Conservation (phyloP, 345 rosid genomes). For the Moricandia moricandioides region DNA sequence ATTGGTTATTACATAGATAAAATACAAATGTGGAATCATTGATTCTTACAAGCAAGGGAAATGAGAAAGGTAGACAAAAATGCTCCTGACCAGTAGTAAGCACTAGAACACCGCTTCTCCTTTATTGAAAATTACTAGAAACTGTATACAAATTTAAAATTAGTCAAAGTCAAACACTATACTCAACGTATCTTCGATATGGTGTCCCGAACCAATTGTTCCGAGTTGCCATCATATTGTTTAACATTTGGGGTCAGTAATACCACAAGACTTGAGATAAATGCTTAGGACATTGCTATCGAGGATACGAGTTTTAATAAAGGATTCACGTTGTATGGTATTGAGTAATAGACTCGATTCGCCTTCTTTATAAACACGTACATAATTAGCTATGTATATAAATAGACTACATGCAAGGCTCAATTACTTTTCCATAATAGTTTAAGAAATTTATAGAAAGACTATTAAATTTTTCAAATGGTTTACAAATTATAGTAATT, state of each 20-base stretch:
- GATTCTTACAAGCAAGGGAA: neutral
- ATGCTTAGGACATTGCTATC: neutral
- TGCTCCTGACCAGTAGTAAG: neutral
- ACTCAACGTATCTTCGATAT: neutral
- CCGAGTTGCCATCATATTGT: neutral
- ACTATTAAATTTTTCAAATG: neutral
- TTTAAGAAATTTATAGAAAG: neutral
- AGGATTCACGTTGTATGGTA: neutral
- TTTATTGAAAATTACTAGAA: neutral
- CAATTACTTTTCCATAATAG: neutral
- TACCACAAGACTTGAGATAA: slow-evolving; percentile 17
- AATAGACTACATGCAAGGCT: neutral
- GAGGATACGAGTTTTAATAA: neutral
- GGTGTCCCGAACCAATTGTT: neutral
- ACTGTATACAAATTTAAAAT: neutral
- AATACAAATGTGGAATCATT: neutral
- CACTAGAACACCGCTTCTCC: neutral
- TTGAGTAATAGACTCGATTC: neutral
- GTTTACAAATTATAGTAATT: neutral
- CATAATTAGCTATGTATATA: neutral
- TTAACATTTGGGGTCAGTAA: slow-evolving; percentile 19
- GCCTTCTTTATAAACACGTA: neutral
- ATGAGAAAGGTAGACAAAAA: neutral
- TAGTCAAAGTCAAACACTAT: neutral
- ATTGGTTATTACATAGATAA: neutral